These are phyloP conservation scores for Lathyrus sativus DNA, from an alignment of 306 rosid species.

Conservation along the genomic window DNA sequence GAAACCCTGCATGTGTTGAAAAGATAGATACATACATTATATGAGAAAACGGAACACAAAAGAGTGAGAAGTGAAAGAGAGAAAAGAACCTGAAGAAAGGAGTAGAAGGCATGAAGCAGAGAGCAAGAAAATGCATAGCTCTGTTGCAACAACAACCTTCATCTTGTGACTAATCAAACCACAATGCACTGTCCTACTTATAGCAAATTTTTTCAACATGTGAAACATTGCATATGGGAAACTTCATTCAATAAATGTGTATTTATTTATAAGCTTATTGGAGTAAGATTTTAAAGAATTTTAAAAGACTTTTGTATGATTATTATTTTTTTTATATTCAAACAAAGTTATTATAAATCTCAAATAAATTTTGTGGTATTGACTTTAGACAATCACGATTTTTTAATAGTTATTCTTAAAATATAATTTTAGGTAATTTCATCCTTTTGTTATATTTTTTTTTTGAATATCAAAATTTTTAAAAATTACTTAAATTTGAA, in stretches of 20 bases:
- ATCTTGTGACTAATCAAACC: conserved; percentile 1
- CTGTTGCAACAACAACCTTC: background rate
- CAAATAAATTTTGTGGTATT: too few relatives aligned
- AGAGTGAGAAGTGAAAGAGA: background rate
- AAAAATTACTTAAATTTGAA: too few relatives aligned
- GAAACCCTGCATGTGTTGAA: conserved; percentile 51
- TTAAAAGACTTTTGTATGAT: too few relatives aligned
- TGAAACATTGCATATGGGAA: background rate
- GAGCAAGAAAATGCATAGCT: background rate
- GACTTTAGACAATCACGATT: too few relatives aligned
- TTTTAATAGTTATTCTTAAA: too few relatives aligned
- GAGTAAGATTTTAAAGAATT: too few relatives aligned
- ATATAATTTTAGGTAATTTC: too few relatives aligned
- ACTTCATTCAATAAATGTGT: background rate
- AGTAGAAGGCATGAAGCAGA: background rate
- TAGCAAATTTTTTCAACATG: background rate
- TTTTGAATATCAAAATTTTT: too few relatives aligned
- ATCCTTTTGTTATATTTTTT: too few relatives aligned
- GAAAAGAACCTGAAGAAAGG: conserved; percentile 7
- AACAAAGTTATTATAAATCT: too few relatives aligned
- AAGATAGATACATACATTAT: conserved; percentile 1
- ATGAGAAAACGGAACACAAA: background rate
- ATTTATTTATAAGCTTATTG: too few relatives aligned
- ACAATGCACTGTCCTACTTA: background rate
- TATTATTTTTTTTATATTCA: too few relatives aligned